Conservation (phyloP, 2,329 filamentous ascomycete species). For the Polytolypa hystricis region DNA sequence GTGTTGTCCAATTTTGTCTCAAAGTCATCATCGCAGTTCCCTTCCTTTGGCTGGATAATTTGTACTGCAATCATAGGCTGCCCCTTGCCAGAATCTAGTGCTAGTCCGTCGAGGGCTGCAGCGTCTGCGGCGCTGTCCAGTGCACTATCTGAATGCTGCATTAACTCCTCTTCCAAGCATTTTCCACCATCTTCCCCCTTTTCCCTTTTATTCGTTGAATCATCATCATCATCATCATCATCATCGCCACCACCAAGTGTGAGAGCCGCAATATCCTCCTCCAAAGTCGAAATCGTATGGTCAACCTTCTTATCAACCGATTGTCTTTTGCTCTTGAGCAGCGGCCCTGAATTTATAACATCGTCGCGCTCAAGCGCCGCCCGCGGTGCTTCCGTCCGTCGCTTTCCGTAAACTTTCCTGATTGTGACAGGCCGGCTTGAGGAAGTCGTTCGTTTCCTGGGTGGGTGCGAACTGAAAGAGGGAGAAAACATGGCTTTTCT, state of each 20-base stretch:
- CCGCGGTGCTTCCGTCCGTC: slow-evolving; percentile 22
- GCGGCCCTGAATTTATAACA: neutral
- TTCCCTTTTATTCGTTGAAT: neutral
- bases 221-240: neutral
- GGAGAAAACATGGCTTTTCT: no score
- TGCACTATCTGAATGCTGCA: neutral
- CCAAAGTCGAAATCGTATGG: neutral
- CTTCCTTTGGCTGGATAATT: neutral
- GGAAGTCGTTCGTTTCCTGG: neutral
- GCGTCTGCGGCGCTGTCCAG: no score
- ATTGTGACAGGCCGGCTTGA: slow-evolving; percentile 12
- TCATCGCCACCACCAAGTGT: neutral
- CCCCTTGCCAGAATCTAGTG: neutral
- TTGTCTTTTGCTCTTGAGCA: slow-evolving; percentile 9
- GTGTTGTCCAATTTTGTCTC: neutral
- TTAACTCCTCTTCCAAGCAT: no score
- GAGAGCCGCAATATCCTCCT: neutral
- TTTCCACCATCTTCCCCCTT: neutral
- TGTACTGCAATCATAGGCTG: slow-evolving; percentile 1
- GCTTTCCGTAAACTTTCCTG: slow-evolving; percentile 27
- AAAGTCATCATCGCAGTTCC: neutral
- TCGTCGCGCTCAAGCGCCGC: slow-evolving; percentile 26
- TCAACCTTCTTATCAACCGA: neutral
- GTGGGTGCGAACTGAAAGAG: neutral
- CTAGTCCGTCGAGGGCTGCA: neutral